phyloP scores from a whole-genome alignment of 2,329 filamentous ascomycete species.

The Aspergillus sp. region DNA sequence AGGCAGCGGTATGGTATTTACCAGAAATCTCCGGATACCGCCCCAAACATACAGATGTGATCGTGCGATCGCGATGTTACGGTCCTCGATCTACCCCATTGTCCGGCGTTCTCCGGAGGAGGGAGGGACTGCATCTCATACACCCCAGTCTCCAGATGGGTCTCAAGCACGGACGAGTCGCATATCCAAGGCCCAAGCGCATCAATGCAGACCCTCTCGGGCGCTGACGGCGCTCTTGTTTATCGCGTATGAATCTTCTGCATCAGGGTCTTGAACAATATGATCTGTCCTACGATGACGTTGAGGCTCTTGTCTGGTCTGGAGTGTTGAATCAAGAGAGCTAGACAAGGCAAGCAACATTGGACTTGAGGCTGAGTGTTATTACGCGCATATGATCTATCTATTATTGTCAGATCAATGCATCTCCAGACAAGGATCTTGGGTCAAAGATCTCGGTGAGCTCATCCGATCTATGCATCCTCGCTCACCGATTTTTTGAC shows the following conservation, averaged over 20 bases:
- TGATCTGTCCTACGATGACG: not conserved
- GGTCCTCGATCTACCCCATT: not conserved
- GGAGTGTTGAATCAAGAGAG: not conserved
- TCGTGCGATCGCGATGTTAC: not conserved
- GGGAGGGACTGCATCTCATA: not conserved
- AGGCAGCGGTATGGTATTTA: not conserved
- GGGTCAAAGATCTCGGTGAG: not conserved
- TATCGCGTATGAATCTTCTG: not conserved
- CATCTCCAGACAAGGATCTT: not conserved
- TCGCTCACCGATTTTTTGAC: not conserved
- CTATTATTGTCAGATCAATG: not conserved
- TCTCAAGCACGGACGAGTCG: not conserved
- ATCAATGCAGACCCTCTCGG: not conserved
- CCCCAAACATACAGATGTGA: not conserved
- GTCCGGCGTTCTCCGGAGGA: not conserved
- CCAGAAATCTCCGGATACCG: not conserved
- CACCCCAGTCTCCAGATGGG: not conserved
- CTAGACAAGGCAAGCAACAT: not conserved
- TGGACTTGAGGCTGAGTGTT: not conserved
- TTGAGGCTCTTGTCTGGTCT: not conserved
- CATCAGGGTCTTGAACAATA: not conserved
- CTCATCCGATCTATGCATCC: not conserved
- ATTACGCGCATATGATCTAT: conserved; percentile 9
- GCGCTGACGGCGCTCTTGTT: not conserved
- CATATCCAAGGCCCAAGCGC: not conserved